Conservation (phyloP, 2,329 filamentous ascomycete species). For the Aotearoamyces nothofagi region DNA sequence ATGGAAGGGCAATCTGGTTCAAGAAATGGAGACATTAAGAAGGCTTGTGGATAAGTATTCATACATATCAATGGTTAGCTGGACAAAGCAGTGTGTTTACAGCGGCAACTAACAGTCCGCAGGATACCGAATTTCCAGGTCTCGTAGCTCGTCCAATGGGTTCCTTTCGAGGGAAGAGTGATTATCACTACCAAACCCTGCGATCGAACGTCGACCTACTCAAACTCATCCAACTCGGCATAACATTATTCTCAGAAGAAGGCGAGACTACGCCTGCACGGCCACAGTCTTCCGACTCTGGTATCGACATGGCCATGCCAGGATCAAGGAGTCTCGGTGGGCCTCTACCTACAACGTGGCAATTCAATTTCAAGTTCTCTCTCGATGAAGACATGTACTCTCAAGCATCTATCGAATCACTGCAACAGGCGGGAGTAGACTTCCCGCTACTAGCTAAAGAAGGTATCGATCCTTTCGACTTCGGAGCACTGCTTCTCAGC, state of each 20-base stretch:
- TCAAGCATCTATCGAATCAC: constrained; percentile 81
- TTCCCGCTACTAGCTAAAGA: constrained; percentile 72
- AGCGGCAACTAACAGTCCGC: constrained; percentile 7
- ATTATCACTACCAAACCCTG: constrained; percentile 97
- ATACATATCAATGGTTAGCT: constrained; percentile 85
- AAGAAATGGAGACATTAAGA: constrained; percentile 78
- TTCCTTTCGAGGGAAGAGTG: constrained; percentile 83
- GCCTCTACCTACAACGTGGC: constrained; percentile 80
- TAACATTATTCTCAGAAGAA: constrained; percentile 83
- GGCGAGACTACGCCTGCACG: constrained; percentile 72
- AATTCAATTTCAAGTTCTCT: constrained; percentile 98
- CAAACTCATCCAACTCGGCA: constrained; percentile 92
- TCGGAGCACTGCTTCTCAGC: constrained; percentile 78
- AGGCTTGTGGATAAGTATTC: constrained; percentile 80
- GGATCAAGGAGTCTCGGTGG: constrained; percentile 23
- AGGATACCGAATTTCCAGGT: constrained; percentile 98
- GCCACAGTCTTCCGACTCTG: constrained; percentile 24
- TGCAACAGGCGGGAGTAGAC: constrained; percentile 85
- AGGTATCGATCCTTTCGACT: constrained; percentile 80
- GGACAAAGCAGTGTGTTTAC: constrained; percentile 5
- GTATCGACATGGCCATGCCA: constrained; percentile 26
- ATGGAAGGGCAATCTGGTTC: constrained; percentile 80
- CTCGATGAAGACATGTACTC: constrained; percentile 96
- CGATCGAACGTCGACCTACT: constrained; percentile 95
- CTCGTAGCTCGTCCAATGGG: constrained; percentile 94